These are phyloP conservation scores for Protoeuglena noctilucae DNA, from an alignment of 139 green algal species.

Conservation along the genomic window DNA sequence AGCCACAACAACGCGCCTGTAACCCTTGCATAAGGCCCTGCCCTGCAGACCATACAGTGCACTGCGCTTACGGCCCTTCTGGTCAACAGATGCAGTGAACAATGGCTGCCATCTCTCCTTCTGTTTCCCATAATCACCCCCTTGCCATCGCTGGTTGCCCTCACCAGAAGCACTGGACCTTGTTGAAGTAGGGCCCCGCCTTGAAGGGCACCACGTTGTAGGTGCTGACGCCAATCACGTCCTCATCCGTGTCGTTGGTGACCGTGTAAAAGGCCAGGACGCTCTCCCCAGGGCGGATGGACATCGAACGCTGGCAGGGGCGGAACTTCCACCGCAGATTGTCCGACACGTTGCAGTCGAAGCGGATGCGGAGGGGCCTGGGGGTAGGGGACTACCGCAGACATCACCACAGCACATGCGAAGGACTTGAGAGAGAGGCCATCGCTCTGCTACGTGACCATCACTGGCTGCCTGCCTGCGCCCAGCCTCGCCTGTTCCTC, in stretches of 20 bases:
- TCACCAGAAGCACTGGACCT: constrained; percentile 77
- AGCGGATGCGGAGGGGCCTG: constrained; percentile 57
- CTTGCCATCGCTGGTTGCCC: constrained; percentile 5
- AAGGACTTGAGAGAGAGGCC: no score
- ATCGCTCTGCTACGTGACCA: no score
- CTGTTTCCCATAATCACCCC: no score
- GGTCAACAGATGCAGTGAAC: no score
- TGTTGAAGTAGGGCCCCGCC: constrained; percentile 93
- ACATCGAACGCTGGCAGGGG: constrained; percentile 49
- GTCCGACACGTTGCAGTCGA: constrained; percentile 79
- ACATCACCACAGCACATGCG: background rate
- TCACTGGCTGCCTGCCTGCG: background rate
- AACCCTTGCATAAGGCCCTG: no score
- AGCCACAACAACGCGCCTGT: no score
- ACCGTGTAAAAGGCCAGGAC: constrained; percentile 95
- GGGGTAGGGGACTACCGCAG: background rate
- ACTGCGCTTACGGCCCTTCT: no score
- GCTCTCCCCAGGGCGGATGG: constrained; percentile 72
- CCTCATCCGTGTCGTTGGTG: constrained; percentile 52
- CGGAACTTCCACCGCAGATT: constrained; percentile 82
- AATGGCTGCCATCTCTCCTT: no score
- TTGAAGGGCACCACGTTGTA: constrained; percentile 89
- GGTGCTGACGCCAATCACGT: constrained; percentile 77
- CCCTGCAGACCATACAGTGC: no score
- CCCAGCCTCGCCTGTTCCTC: background rate